phyloP scores from a whole-genome alignment of 2,329 filamentous ascomycete genomes.

The Colletotrichum sp. region DNA sequence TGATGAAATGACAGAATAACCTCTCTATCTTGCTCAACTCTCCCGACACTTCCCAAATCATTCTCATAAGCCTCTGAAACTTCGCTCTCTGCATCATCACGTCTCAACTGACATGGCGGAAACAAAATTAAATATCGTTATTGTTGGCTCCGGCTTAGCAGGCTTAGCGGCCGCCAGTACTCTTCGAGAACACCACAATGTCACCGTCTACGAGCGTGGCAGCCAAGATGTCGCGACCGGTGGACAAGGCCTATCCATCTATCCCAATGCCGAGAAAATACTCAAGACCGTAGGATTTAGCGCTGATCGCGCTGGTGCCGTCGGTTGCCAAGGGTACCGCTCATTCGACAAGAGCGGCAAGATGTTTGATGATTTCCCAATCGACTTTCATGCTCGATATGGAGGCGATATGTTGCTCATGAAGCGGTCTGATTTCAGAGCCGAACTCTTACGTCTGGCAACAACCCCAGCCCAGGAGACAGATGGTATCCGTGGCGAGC shows the following conservation, averaged over 20 bases:
- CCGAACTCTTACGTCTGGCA: background rate
- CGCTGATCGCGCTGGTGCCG: background rate
- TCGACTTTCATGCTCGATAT: background rate
- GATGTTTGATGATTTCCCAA: background rate
- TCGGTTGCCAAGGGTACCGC: background rate
- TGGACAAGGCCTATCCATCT: background rate
- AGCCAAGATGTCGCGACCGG: background rate
- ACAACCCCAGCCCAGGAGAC: background rate
- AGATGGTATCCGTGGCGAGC: background rate
- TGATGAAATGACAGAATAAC: background rate
- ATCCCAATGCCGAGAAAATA: background rate
- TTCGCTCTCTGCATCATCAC: background rate
- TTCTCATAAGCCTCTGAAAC: rapidly evolving
- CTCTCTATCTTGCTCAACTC: background rate
- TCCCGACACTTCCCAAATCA: background rate
- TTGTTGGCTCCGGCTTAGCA: background rate
- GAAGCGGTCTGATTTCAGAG: background rate
- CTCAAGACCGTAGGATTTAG: background rate
- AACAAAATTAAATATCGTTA: background rate
- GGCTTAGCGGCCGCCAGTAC: background rate
- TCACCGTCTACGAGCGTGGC: background rate
- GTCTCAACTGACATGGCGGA: background rate
- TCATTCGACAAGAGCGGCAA: background rate
- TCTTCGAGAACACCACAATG: background rate
- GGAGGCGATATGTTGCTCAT: background rate